These are phyloP conservation scores for Polyporus arcularius DNA, from an alignment of 768 basidiomycete species.

Conservation along the genomic window DNA sequence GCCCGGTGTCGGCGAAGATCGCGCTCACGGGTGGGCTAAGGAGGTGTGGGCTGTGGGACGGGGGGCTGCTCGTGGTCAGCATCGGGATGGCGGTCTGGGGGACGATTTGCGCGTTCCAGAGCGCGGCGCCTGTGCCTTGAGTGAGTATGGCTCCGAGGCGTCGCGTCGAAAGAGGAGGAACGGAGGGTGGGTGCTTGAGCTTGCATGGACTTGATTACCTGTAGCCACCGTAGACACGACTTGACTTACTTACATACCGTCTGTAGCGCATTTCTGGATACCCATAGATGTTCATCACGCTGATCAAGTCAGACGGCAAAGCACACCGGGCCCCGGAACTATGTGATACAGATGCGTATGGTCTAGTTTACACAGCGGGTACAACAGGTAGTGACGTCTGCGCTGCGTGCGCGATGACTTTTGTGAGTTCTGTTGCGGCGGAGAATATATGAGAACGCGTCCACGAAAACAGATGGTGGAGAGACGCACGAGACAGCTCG, in stretches of 20 bases:
- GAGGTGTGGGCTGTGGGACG: slow-evolving; percentile 53
- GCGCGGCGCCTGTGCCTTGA: slow-evolving; percentile 24
- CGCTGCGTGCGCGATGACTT: slow-evolving; percentile 73
- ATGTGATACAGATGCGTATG: no score
- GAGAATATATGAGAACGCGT: no score
- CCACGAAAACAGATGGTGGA: slow-evolving; percentile 1
- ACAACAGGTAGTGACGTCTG: slow-evolving; percentile 36
- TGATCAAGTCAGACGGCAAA: no score
- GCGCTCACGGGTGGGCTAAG: slow-evolving; percentile 48
- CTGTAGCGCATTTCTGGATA: neutral
- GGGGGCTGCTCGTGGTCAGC: slow-evolving; percentile 50
- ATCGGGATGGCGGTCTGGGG: slow-evolving; percentile 77
- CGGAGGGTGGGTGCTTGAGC: neutral
- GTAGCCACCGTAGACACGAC: neutral
- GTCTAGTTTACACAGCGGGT: slow-evolving; percentile 15
- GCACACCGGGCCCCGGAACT: no score
- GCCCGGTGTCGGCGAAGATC: slow-evolving; percentile 72
- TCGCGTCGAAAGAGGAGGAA: neutral
- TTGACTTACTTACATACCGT: neutral
- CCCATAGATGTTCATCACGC: no score
- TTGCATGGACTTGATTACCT: neutral
- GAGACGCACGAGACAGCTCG: slow-evolving; percentile 73
- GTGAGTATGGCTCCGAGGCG: neutral
- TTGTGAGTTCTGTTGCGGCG: slow-evolving; percentile 58
- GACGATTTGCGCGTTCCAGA: slow-evolving; percentile 63